Conservation (phyloP, 345 rosid genomes). For the Eucalyptus urophylla region DNA sequence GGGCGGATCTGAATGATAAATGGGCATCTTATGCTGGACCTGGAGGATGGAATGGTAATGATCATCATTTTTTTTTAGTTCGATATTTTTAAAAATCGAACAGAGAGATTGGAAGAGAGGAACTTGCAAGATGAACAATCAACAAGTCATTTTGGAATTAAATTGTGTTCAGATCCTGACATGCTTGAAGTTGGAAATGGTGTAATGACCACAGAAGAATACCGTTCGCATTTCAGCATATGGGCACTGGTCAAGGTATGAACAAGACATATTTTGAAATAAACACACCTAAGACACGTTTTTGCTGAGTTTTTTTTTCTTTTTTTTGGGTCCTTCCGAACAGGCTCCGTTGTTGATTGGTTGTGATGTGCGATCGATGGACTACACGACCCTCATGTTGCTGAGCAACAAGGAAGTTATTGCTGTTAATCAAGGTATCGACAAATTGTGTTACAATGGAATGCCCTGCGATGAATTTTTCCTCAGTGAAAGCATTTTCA, state of each 20-base stretch:
- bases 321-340: neutral
- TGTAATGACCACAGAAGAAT: slow-evolving; percentile 56
- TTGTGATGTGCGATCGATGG: slow-evolving; percentile 35
- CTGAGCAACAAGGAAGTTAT: slow-evolving; percentile 44
- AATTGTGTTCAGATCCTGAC: slow-evolving; percentile 41
- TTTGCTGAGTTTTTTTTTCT: neutral
- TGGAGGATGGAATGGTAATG: slow-evolving; percentile 58
- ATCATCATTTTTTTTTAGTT: neutral
- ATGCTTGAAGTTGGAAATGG: slow-evolving; percentile 80
- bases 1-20: slow-evolving; percentile 37
- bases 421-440: slow-evolving; percentile 51
- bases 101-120: neutral
- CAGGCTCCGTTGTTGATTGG: slow-evolving; percentile 56
- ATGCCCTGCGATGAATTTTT: neutral
- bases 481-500: neutral
- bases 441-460: neutral
- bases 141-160: neutral
- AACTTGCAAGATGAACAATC: neutral
- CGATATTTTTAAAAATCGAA: neutral
- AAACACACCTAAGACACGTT: neutral
- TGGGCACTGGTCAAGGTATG: slow-evolving; percentile 60
- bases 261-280: neutral
- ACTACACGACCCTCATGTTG: slow-evolving; percentile 11
- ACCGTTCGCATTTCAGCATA: slow-evolving; percentile 53
- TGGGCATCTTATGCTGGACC: slow-evolving; percentile 64